Evolutionary conservation across 768 basidiomycete species (phyloP).

Genomic region (Tylopilus rubrobrunneus): DNA sequence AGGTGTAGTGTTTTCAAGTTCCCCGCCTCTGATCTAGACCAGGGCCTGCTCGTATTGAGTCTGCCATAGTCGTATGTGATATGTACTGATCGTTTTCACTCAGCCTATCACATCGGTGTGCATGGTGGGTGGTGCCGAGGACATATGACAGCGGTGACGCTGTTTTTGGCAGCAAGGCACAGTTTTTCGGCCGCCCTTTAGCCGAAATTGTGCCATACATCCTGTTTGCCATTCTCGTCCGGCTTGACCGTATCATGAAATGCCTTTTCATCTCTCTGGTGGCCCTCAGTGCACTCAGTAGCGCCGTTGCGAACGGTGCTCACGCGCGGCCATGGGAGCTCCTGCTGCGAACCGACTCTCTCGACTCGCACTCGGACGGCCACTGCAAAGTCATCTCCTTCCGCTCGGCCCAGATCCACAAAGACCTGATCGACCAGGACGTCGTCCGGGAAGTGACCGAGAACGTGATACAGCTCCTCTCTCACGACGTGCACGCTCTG

Average conservation of each 20-base stretch:
- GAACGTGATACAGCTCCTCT: constrained; percentile 18
- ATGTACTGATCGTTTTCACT: not conserved
- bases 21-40: no score
- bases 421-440: constrained; percentile 10
- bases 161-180: not conserved
- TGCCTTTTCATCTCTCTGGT: constrained; percentile 1
- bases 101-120: not conserved
- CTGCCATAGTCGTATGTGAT: not conserved
- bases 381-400: constrained; percentile 20
- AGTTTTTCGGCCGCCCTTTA: not conserved
- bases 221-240: no score
- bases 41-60: no score
- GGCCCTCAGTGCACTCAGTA: not conserved
- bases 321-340: constrained; percentile 73
- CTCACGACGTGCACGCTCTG: constrained; percentile 15
- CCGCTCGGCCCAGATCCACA: constrained; percentile 18
- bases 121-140: not conserved
- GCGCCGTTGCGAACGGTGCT: constrained; percentile 34
- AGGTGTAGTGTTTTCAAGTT: constrained; percentile 17
- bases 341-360: constrained; percentile 16
- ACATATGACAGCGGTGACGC: not conserved
- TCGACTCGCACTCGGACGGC: constrained; percentile 2
- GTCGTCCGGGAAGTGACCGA: constrained; percentile 10
- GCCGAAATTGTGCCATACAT: not conserved
- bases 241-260: constrained; percentile 12